These are phyloP conservation scores for Penicillium sp. DNA, from an alignment of 2,329 filamentous ascomycete species.

Conservation along the genomic window DNA sequence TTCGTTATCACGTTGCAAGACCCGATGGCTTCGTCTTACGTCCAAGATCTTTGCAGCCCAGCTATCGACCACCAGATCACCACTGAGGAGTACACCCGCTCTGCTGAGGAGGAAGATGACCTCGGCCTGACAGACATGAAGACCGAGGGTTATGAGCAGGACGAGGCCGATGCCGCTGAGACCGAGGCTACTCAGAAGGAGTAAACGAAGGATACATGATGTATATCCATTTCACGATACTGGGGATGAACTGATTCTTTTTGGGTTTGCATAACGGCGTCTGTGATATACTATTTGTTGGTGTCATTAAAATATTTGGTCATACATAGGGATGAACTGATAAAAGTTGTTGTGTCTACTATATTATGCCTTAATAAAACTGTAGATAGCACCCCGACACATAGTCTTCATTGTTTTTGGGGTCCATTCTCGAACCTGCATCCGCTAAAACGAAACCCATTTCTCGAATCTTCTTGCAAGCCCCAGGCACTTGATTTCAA, in stretches of 20 bases:
- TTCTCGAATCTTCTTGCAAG: not conserved
- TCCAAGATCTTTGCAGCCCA: constrained; percentile 78
- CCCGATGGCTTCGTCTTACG: constrained; percentile 87
- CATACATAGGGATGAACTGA: constrained; percentile 9
- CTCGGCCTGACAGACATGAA: constrained; percentile 91
- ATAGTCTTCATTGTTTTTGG: too few species aligned
- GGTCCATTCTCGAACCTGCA: not conserved
- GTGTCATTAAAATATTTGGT: constrained; percentile 23
- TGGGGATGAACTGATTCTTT: constrained; percentile 18
- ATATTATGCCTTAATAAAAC: not conserved
- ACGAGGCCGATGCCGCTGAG: constrained; percentile 27
- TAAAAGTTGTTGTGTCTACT: constrained; percentile 12
- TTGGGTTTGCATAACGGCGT: constrained; percentile 19
- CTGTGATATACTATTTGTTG: constrained; percentile 22
- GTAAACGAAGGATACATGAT: constrained; percentile 20
- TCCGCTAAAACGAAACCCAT: not conserved
- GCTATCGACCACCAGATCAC: constrained; percentile 82
- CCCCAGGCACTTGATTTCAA: not conserved
- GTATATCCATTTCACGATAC: constrained; percentile 23
- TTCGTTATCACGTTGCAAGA: constrained; percentile 85
- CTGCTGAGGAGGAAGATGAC: constrained; percentile 89
- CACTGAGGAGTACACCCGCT: constrained; percentile 78
- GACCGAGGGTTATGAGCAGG: constrained; percentile 76
- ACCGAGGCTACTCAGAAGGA: constrained; percentile 15
- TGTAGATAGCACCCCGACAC: too few species aligned